Percentiles rank a stretch among this genome's conserved stretches.
phyloP scores from a whole-genome alignment of 2,329 filamentous ascomycete genomes.

The Microdochium trichocladiopsis region DNA sequence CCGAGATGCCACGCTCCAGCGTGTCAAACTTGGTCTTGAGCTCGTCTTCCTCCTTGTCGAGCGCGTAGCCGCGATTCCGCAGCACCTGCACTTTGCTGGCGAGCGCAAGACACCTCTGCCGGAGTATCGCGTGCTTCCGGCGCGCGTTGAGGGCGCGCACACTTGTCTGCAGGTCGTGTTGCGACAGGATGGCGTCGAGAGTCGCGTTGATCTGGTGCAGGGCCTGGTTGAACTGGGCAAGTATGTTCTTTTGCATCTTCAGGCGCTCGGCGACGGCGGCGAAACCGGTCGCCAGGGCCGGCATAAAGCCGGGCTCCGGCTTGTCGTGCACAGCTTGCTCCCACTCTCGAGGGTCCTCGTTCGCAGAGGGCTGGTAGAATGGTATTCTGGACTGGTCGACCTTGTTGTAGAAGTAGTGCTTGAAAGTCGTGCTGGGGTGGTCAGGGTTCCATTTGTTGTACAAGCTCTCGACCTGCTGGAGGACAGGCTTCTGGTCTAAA shows the following conservation, averaged over 20 bases:
- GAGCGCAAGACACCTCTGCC: conserved; percentile 65
- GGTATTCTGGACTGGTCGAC: conserved; percentile 69
- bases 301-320: conserved; percentile 69
- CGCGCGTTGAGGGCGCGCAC: conserved; percentile 67
- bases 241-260: conserved; percentile 61
- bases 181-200: conserved; percentile 64
- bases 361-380: conserved; percentile 63
- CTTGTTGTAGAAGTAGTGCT: conserved; percentile 83
- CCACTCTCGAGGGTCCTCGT: conserved; percentile 73
- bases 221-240: conserved; percentile 62
- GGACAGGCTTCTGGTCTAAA: conserved; percentile 62
- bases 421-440: conserved; percentile 64
- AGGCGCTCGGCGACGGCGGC: conserved; percentile 64
- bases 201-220: conserved; percentile 75
- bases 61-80: conserved; percentile 72
- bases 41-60: conserved; percentile 74
- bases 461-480: conserved; percentile 66
- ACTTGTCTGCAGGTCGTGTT: conserved; percentile 70
- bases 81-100: conserved; percentile 76
- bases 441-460: conserved; percentile 68
- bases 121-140: conserved; percentile 64
- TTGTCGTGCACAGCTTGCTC: conserved; percentile 78
- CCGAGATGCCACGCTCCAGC: conserved; percentile 63
- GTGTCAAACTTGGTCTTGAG: conserved; percentile 63
- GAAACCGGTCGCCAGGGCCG: conserved; percentile 70